phyloP scores from a whole-genome alignment of 202 grass and related monocot species.

The Eragrostis tef region DNA sequence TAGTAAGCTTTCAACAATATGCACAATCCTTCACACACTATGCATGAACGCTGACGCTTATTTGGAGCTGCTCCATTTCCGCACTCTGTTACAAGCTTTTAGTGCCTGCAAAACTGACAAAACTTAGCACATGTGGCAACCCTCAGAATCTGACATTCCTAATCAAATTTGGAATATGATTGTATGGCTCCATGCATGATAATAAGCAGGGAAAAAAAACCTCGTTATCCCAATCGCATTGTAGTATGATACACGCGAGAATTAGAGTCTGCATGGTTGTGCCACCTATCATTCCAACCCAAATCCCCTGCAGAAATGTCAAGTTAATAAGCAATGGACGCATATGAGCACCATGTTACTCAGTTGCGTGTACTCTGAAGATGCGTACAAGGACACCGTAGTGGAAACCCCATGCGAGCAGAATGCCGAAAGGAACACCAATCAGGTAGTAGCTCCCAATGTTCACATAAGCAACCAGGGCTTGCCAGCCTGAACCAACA shows the following conservation, averaged over 20 bases:
- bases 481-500: conserved; percentile 73
- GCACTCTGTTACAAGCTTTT: conserved; percentile 52
- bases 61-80: conserved; percentile 31
- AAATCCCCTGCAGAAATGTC: conserved; percentile 52
- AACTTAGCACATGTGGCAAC: background rate
- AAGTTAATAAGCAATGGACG: background rate
- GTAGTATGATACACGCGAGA: conserved; percentile 40
- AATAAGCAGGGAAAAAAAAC: conserved; percentile 19
- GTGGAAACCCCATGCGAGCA: conserved; percentile 55
- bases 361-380: background rate
- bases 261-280: conserved; percentile 65
- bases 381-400: conserved; percentile 53
- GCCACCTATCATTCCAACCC: conserved; percentile 70
- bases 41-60: background rate
- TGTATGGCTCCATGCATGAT: too few species aligned
- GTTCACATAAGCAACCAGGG: conserved; percentile 66
- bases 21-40: too few species aligned
- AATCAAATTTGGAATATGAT: too few species aligned
- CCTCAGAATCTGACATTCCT: too few species aligned
- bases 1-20: too few species aligned
- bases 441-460: conserved; percentile 65
- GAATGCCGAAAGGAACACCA: conserved; percentile 59
- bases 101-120: conserved; percentile 35
- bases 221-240: conserved; percentile 62
- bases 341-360: background rate